Conservation (phyloP, 2,329 filamentous ascomycete genomes). For the Aspergillus fumigatiaffinis region DNA sequence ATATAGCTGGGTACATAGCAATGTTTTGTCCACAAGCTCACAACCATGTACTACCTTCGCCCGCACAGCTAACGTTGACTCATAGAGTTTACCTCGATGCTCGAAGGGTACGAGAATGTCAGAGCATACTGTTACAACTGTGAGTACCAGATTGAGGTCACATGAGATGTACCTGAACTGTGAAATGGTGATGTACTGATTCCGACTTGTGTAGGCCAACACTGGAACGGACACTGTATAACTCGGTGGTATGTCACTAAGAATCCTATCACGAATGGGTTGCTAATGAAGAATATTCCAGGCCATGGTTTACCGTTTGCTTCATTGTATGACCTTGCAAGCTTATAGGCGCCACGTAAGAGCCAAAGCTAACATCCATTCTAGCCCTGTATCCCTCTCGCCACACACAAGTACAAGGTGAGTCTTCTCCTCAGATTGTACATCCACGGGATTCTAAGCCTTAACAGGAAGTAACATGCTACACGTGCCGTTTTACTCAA, state of each 20-base stretch:
- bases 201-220: constrained; percentile 27
- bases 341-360: neutral
- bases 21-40: neutral
- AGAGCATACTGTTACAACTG: constrained; percentile 47
- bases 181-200: neutral
- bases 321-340: constrained; percentile 34
- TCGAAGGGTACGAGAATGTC: constrained; percentile 44
- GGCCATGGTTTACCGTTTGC: constrained; percentile 46
- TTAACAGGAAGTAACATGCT: constrained; percentile 35
- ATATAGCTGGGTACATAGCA: neutral
- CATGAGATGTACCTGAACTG: constrained; percentile 4
- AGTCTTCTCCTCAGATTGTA: neutral
- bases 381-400: constrained; percentile 37
- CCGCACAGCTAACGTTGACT: constrained; percentile 2
- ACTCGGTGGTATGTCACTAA: constrained; percentile 37
- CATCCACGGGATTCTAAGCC: constrained; percentile 9
- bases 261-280: neutral
- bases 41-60: neutral
- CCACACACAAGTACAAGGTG: constrained; percentile 39
- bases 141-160: constrained; percentile 17
- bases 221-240: constrained; percentile 44
- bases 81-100: constrained; percentile 41
- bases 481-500: constrained; percentile 36
- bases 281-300: constrained; percentile 8
- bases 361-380: neutral